Evolutionary conservation across 805 yeast genomes (phyloP), one percentile per base, ranked within the genome.

Genomic region (Teunomyces lycoperdinae): DNA sequence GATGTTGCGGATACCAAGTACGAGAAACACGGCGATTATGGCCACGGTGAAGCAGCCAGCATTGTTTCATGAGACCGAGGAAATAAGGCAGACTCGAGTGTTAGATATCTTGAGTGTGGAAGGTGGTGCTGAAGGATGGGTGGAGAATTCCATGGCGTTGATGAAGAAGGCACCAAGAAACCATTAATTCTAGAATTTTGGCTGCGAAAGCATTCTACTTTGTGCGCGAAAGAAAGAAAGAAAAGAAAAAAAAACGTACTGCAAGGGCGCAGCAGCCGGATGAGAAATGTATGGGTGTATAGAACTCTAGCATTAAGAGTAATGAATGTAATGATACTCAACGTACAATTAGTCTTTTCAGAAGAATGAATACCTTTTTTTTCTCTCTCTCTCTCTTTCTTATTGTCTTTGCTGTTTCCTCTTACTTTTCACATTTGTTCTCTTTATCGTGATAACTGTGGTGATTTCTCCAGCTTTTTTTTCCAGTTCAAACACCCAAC

Each of bases 121-220:
- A 61, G 96, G 97, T 9, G 97, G 96, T 10, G 91, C 94, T 1
- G 89, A 84, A 49, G 88, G 91, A 1, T 91, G 96, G 96, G 85
- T 89, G 4, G 91, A 85, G 56, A 84, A 85, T 56, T 78, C 90
- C 2, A 79, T 88, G 82, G 75, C 80, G 0, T 70, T 90, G 58
- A 81, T 83, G 78, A 80, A 81, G 53, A 79, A 79, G 53, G 76
- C 81, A 8, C 95, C 96, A 4, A 73, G 95, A 64, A 77, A 78
- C 52, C 96, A 89, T 66, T 86, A 60, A 29, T 5, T 10, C 9
- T 13, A 33, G 33, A n/a, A 31, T 31, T n/a, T 17, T 9, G 39
- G 39, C 28, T 35, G 14, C 39, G 13, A 34, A 16, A 17, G 17
- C 26, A 3, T 10, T 20, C 24, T 20, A 5, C 24, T 20, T 20